Percentiles rank a stretch among this genome's conserved stretches.
Evolutionary conservation across 306 rosid genomes (phyloP).

Genomic region (Geum urbanum): DNA sequence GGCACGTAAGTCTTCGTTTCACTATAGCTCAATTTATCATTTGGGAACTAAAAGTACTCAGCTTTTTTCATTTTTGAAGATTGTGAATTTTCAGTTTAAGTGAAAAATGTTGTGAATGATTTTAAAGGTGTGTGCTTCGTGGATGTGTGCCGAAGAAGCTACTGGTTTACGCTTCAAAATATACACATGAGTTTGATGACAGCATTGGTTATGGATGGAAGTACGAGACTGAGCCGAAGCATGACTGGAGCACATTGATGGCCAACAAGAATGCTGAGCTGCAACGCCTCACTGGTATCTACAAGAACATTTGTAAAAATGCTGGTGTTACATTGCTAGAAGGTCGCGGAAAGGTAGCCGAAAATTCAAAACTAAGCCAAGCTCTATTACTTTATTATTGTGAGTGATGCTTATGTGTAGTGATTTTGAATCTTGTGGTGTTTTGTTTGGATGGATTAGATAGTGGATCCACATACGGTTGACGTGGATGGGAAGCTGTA

Average conservation of each 20-base stretch:
- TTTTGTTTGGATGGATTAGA: conserved; percentile 40
- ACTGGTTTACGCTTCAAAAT: conserved; percentile 73
- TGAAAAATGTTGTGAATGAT: neutral
- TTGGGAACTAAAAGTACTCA: neutral
- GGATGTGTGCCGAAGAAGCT: conserved; percentile 98
- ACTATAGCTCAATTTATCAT: neutral
- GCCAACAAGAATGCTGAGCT: conserved; percentile 97
- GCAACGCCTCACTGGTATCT: conserved; percentile 86
- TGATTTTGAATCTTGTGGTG: neutral
- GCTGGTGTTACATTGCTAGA: conserved; percentile 66
- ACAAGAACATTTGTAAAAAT: conserved; percentile 66
- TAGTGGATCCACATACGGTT: conserved; percentile 80
- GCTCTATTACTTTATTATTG: neutral
- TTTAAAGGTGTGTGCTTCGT: conserved; percentile 78
- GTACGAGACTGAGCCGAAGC: conserved; percentile 78
- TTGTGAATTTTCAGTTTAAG: neutral
- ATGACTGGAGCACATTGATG: conserved; percentile 87
- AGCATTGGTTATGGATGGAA: conserved; percentile 92
- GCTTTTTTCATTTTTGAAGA: neutral
- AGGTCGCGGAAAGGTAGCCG: conserved; percentile 89
- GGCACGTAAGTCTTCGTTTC: conserved; percentile 61
- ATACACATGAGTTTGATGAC: conserved; percentile 90
- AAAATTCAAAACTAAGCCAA: neutral
- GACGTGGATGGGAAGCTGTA: conserved; percentile 80
- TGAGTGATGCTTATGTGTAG: neutral